Evolutionary conservation across 83 land plant species (phyloP), one percentile per base, ranked within the genome.

Genomic region (Picea abies): DNA sequence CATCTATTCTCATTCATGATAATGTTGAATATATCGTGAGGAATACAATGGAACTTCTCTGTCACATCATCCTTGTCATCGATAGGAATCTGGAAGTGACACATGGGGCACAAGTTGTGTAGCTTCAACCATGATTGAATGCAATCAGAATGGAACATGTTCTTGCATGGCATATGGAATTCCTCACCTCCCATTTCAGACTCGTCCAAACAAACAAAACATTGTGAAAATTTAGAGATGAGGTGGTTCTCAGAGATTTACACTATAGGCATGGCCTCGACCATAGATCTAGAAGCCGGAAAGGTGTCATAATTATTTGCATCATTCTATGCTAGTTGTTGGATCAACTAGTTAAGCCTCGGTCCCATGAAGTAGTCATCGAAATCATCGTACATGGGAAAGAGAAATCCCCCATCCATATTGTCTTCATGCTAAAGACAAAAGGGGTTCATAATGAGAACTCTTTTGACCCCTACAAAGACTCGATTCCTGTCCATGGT

Each of bases 31-130:
- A 26, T 26, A 26, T 26, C 29, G 29, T 26, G 29, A 26, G 29
- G 29, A 26, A 26, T 26, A 26, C 29, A 26, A 26, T 26, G 29
- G 29, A 26, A 26, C 29, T 69, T 25, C 68, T 65, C 68, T 0
- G 10, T 25, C 8, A 23, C 68, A n/a, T 65, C 32, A 65, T 65
- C 32, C 9, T 65, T 29, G 32, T 22, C 9, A 8, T 8, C 25
- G 68, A 65, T 3, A 0, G 32, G 9, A 32, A 25, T n/a, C 52
- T 47, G 52, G 10, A 0, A 7, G 0, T 88, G 91, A 41, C 91
- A 89, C 39, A 89, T 86, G 39, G 87, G 89, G 73, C 89, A 87
- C 14, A 86, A 87, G 63, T 82, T 87, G 78, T 87, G 89, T 64
- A 82, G 82, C 26, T 63, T 78, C 64, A 87, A 66, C 89, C 89